A percentile compares a stretch with the other conserved stretches of the same genome.
Evolutionary conservation across 805 yeast species (phyloP).

Genomic region (Spathaspora girioi): DNA sequence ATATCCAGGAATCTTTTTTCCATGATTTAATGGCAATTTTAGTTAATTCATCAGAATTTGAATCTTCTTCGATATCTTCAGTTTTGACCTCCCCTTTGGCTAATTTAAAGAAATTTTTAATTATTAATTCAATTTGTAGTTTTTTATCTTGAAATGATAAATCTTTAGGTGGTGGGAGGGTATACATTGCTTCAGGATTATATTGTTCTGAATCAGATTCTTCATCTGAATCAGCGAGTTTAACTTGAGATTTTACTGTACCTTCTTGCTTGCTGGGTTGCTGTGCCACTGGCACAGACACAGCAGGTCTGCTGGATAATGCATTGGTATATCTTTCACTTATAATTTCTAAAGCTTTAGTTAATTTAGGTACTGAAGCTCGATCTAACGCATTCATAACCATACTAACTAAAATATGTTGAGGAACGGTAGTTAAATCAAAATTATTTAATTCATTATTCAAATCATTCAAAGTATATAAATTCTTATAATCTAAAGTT

Average conservation of each 20-base stretch:
- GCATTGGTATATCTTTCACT: constrained; percentile 58
- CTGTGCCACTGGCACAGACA: neutral
- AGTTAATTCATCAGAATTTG: constrained; percentile 48
- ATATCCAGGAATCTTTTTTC: constrained; percentile 71
- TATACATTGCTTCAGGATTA: constrained; percentile 41
- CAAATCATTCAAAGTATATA: constrained; percentile 65
- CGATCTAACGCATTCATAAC: constrained; percentile 63
- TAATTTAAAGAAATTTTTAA: constrained; percentile 54
- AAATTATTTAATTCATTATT: constrained; percentile 60
- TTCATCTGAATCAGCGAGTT: constrained; percentile 20
- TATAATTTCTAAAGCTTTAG: constrained; percentile 67
- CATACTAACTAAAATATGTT: constrained; percentile 58
- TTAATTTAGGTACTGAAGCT: constrained; percentile 49
- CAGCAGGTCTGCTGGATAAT: constrained; percentile 1
- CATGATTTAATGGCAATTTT: constrained; percentile 50
- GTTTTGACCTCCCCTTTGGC: constrained; percentile 28
- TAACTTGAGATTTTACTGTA: neutral
- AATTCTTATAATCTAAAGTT: constrained; percentile 47
- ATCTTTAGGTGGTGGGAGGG: constrained; percentile 55
- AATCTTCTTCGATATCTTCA: constrained; percentile 4
- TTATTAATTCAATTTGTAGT: constrained; percentile 51
- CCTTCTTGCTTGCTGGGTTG: neutral
- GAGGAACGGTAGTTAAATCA: constrained; percentile 68
- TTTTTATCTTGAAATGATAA: constrained; percentile 54
- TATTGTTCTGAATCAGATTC: constrained; percentile 31